Evolutionary conservation across 129 eudicot species (phyloP), one percentile per base, ranked within the genome.

Genomic region (Chrysanthemum seticuspe): DNA sequence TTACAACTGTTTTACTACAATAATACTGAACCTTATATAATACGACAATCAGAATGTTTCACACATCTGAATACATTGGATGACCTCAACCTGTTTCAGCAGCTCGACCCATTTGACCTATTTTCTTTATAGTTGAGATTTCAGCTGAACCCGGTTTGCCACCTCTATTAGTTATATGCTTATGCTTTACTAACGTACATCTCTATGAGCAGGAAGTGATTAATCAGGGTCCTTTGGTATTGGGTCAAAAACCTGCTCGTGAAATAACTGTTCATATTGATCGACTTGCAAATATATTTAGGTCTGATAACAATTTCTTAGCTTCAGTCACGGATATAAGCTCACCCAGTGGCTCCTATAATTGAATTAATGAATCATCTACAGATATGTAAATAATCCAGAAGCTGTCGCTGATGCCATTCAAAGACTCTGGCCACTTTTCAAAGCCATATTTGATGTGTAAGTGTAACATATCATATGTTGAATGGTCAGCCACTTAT

Each of bases 381-480:
- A 79, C 77, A 95, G 99, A 87, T 85, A 91, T 72, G 99, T 91
- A 70, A 78, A 88, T 78, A 96, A 95, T 83, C 97, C 99, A 8
- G 97, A 95, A 83, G 99, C 99, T 65, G 99, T 95, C 25, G 99
- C 99, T 19, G 97, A 91, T 85, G 97, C 99, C 65, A 87, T 91
- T 83, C 97, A 91, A 64, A 85, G 91, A 79, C 96, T 95, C 56
- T 95, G 99, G 99, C 96, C 99, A 51, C 82, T 95, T 71, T 95
- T 95, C 73, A 95, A 95, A 91, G 90, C 95, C 70, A 90, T 95
- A 19, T 95, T 90, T 77, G 99, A 95, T 79, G 73, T 82, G 99
- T 88, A 83, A 83, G 94, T 49, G 62, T 74, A 52, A 0, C 71
- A 7, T 71, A 19, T 52, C 29, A 55, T 44, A 55, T 64, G 64